phyloP scores from a whole-genome alignment of 805 yeast genomes.

The Barnettozyma populi region DNA sequence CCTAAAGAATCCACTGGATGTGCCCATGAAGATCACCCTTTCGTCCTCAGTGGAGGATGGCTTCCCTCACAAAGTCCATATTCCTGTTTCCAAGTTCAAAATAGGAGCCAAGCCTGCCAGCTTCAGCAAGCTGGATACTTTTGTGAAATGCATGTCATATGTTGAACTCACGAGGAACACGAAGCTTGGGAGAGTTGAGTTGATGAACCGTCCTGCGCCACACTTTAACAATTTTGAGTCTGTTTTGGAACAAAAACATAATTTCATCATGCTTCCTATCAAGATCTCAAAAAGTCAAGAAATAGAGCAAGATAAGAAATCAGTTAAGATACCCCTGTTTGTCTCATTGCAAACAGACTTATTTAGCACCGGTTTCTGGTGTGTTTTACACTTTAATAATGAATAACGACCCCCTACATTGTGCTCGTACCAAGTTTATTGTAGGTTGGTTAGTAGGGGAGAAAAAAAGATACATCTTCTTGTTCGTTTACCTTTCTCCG shows the following conservation, averaged over 20 bases:
- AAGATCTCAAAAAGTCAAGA: constrained; percentile 3
- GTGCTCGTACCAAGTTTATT: constrained; percentile 1
- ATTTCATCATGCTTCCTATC: constrained; percentile 28
- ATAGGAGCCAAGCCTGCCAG: constrained; percentile 16
- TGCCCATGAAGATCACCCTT: constrained; percentile 10
- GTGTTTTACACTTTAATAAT: constrained; percentile 9
- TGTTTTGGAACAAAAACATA: constrained; percentile 21
- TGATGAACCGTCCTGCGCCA: constrained; percentile 21
- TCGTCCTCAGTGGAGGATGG: constrained; percentile 9
- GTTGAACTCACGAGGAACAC: constrained; percentile 23
- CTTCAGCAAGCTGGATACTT: constrained; percentile 15
- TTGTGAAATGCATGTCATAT: constrained; percentile 27
- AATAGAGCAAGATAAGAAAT: neutral
- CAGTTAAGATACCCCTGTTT: constrained; percentile 19
- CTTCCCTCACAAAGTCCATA: constrained; percentile 3
- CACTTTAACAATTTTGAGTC: constrained; percentile 9
- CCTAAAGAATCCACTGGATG: constrained; percentile 17
- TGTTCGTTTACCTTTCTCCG: neutral
- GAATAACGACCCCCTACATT: neutral
- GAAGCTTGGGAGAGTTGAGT: constrained; percentile 27
- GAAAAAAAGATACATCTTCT: neutral
- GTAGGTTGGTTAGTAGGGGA: too few species aligned
- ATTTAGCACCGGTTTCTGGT: constrained; percentile 20
- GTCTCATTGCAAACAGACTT: constrained; percentile 17
- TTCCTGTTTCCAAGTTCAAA: constrained; percentile 18